A percentile compares a stretch with the other conserved stretches of the same genome.
phyloP scores from a whole-genome alignment of 108 stramenopile genomes.

The Fragilariopsis cylindrus region DNA sequence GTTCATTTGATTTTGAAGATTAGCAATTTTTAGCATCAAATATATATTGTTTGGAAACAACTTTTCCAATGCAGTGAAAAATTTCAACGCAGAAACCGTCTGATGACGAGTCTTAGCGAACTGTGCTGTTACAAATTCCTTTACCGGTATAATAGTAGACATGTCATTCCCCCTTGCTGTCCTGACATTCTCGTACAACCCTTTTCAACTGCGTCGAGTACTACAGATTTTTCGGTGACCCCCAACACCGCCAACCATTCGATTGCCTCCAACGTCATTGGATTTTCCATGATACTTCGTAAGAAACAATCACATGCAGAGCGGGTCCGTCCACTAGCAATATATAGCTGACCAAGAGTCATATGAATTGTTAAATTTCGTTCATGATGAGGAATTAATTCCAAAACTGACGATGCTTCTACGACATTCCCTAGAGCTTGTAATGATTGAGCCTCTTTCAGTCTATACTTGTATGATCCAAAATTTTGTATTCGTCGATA shows the following conservation, averaged over 20 bases:
- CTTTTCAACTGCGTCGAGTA: conserved; percentile 43
- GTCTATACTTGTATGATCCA: conserved; percentile 52
- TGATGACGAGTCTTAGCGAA: conserved; percentile 45
- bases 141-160: conserved; percentile 12
- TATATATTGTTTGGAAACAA: conserved; percentile 72
- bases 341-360: conserved; percentile 67
- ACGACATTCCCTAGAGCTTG: conserved; percentile 60
- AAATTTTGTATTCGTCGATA: conserved; percentile 53
- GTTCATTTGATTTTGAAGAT: conserved; percentile 66
- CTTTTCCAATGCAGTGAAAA: conserved; percentile 58
- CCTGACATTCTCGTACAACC: conserved; percentile 26
- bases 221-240: conserved; percentile 32
- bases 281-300: conserved; percentile 56
- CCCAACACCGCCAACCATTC: conserved; percentile 52
- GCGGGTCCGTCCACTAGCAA: conserved; percentile 42
- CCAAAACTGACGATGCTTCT: conserved; percentile 74
- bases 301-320: conserved; percentile 62
- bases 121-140: conserved; percentile 42
- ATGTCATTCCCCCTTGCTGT: conserved; percentile 1
- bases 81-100: conserved; percentile 45
- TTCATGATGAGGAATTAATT: conserved; percentile 47
- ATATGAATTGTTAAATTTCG: conserved; percentile 62
- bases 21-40: conserved; percentile 61
- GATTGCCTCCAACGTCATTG: conserved; percentile 73
- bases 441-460: conserved; percentile 80